Evolutionary conservation across 257 asterid species (phyloP).

Genomic region (Solanum sejunctum): DNA sequence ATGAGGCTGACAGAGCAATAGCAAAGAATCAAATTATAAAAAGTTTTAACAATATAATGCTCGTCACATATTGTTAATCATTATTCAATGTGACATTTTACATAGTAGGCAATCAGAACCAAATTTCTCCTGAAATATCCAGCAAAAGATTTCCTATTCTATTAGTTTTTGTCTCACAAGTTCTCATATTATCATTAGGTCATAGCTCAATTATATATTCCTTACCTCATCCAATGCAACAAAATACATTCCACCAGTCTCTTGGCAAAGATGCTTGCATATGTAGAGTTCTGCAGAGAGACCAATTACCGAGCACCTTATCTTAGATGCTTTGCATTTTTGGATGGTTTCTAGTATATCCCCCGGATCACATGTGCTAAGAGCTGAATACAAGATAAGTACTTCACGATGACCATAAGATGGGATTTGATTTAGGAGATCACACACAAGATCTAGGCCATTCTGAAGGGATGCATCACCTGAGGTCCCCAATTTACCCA

Average conservation of each 20-base stretch:
- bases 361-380: constrained; percentile 86
- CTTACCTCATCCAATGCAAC: constrained; percentile 92
- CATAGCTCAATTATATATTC: neutral
- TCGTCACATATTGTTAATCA: neutral
- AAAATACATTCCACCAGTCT: constrained; percentile 80
- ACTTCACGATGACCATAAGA: constrained; percentile 94
- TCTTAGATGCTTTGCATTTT: constrained; percentile 72
- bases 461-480: constrained; percentile 94
- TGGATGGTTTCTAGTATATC: constrained; percentile 76
- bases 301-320: constrained; percentile 85
- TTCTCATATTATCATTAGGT: neutral
- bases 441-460: constrained; percentile 79
- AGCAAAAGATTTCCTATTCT: neutral
- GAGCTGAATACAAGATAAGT: constrained; percentile 82
- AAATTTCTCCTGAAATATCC: neutral
- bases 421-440: constrained; percentile 71
- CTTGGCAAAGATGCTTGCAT: constrained; percentile 86
- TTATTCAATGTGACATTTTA: neutral
- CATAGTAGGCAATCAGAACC: neutral
- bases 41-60: neutral
- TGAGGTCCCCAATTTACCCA: constrained; percentile 82
- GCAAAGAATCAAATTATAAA: neutral
- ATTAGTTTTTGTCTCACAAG: neutral
- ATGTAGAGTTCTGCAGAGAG: constrained; percentile 87
- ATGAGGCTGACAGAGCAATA: constrained; percentile 44